Evolutionary conservation across 176 grass and related monocot species (phyloP).

Genomic region (Carex kokanica): DNA sequence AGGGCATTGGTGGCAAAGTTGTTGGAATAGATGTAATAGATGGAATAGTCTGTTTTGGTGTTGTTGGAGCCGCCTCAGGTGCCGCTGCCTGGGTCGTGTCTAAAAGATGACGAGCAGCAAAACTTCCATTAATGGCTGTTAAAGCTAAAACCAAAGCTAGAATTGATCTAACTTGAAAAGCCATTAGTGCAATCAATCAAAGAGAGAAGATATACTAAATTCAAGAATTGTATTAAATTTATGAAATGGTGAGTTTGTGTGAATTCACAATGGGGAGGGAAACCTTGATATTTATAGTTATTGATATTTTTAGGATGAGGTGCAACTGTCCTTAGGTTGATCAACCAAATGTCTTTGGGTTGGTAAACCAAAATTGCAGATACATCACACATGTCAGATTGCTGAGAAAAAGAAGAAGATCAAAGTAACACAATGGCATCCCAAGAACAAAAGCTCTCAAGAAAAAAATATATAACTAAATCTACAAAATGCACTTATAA

Average conservation of each 20-base stretch:
- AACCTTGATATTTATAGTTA: background rate
- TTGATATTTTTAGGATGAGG: background rate
- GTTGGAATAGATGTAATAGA: conserved; percentile 30
- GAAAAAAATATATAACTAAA: background rate
- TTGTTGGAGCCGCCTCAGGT: background rate
- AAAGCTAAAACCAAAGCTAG: conserved; percentile 2
- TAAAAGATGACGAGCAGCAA: background rate
- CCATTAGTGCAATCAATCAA: background rate
- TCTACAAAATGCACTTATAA: background rate
- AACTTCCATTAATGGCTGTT: background rate
- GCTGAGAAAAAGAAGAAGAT: background rate
- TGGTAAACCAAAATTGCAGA: background rate
- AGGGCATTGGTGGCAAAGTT: conserved; percentile 36
- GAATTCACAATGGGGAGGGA: background rate
- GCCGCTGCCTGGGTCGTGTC: background rate
- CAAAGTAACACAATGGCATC: background rate
- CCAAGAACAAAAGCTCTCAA: background rate
- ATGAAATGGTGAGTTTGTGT: background rate
- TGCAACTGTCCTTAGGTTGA: conserved; percentile 9
- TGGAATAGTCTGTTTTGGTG: conserved; percentile 14
- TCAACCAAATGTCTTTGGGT: background rate
- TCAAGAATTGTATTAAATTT: background rate
- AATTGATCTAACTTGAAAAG: background rate
- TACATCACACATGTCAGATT: background rate
- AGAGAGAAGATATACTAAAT: background rate